Conservation (phyloP, 2,329 filamentous ascomycete genomes). For the Fragosphaeria purpurea region DNA sequence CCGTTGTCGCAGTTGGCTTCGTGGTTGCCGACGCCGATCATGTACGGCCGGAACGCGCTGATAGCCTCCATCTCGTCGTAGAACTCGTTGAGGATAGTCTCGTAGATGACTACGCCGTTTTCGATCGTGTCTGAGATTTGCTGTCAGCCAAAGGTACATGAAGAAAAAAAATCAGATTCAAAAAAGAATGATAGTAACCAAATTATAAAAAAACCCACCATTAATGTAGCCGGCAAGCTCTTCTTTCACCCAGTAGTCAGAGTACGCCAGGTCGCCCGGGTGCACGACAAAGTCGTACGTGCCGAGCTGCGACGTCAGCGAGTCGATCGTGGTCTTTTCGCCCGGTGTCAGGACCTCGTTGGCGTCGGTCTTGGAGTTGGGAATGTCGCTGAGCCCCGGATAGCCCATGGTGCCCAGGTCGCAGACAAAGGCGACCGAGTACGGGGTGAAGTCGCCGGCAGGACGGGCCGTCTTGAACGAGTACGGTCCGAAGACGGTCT, state of each 20-base stretch:
- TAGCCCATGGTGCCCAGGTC: slow-evolving; percentile 27
- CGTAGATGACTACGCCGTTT: slow-evolving; percentile 37
- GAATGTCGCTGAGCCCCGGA: slow-evolving; percentile 7
- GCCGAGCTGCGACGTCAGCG: slow-evolving; percentile 4
- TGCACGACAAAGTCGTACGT: slow-evolving; percentile 28
- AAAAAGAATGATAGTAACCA: background rate
- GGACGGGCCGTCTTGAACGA: slow-evolving; percentile 25
- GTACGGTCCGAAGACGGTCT: slow-evolving; percentile 24
- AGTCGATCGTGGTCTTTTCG: slow-evolving; percentile 9
- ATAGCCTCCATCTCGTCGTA: slow-evolving; percentile 36
- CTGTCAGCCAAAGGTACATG: too few species aligned
- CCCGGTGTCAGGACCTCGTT: slow-evolving; percentile 8
- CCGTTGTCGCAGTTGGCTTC: slow-evolving; percentile 38
- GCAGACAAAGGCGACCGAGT: slow-evolving; percentile 37
- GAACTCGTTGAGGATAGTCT: slow-evolving; percentile 41
- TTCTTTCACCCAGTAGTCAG: slow-evolving; percentile 33
- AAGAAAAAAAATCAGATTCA: too few species aligned
- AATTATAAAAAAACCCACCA: background rate
- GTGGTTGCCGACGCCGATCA: slow-evolving; percentile 36
- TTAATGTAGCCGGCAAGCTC: slow-evolving; percentile 25
- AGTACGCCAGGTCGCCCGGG: slow-evolving; percentile 40
- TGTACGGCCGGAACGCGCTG: slow-evolving; percentile 34
- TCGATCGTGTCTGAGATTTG: slow-evolving; percentile 3
- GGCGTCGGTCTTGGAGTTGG: slow-evolving; percentile 3
- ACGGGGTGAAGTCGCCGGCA: slow-evolving; percentile 30